Evolutionary conservation across 176 grass and related monocot genomes (phyloP).

Genomic region (Pontederia paniculata): DNA sequence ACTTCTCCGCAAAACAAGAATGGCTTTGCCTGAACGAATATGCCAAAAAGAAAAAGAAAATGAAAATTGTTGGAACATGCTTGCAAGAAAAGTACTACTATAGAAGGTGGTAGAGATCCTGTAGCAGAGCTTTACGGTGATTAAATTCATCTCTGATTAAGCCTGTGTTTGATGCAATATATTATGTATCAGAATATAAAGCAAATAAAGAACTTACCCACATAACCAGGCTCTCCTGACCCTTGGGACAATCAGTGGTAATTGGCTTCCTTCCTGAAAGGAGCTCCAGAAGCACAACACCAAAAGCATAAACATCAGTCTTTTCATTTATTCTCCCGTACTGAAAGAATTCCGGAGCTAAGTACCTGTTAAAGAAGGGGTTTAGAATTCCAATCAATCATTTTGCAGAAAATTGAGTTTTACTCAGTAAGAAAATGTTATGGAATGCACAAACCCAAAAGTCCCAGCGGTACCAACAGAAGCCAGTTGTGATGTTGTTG

Average conservation of each 20-base stretch:
- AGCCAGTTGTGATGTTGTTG: slow-evolving; percentile 48
- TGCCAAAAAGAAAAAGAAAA: slow-evolving; percentile 9
- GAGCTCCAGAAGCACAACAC: slow-evolving; percentile 76
- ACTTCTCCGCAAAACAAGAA: slow-evolving; percentile 49
- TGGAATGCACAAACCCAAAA: slow-evolving; percentile 43
- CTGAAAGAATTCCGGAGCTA: slow-evolving; percentile 81
- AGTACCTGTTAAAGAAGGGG: slow-evolving; percentile 43
- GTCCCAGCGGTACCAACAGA: slow-evolving; percentile 83
- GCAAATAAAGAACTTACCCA: slow-evolving; percentile 44
- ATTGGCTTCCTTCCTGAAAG: slow-evolving; percentile 87
- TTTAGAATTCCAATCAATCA: slow-evolving; percentile 9
- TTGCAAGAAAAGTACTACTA: neutral
- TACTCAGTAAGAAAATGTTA: slow-evolving; percentile 12
- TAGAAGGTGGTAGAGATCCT: slow-evolving; percentile 5
- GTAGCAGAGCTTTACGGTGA: slow-evolving; percentile 5
- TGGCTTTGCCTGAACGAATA: slow-evolving; percentile 55
- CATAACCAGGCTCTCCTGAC: slow-evolving; percentile 65
- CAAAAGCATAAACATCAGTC: slow-evolving; percentile 89
- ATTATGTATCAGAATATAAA: neutral
- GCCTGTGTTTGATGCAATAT: neutral
- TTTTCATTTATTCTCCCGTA: slow-evolving; percentile 80
- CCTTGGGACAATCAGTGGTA: slow-evolving; percentile 50
- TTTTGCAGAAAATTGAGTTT: slow-evolving; percentile 2
- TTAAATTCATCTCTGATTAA: neutral
- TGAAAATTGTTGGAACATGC: neutral